These are phyloP conservation scores for Lasiodiplodia hormozganensis DNA, from an alignment of 2,329 filamentous ascomycete species.

Conservation along the genomic window DNA sequence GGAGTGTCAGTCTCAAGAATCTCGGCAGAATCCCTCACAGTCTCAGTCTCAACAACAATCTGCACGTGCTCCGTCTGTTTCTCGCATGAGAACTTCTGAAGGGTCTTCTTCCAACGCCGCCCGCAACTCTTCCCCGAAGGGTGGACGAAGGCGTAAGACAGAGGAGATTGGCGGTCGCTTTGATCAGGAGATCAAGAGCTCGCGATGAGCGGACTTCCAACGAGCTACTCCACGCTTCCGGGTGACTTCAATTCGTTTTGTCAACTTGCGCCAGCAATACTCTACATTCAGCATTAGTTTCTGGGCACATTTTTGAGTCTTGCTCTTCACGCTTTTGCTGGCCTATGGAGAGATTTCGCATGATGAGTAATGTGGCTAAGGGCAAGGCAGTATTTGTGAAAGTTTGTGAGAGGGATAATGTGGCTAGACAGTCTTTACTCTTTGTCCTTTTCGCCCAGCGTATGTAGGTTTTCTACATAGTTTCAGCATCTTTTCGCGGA, in stretches of 20 bases:
- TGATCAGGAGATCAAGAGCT: background rate
- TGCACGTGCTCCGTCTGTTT: background rate
- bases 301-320: background rate
- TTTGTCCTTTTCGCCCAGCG: background rate
- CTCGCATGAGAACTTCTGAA: constrained; percentile 8
- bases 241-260: background rate
- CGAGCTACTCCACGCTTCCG: background rate
- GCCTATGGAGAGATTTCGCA: background rate
- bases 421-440: background rate
- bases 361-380: background rate
- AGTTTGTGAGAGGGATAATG: background rate
- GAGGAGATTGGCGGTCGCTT: background rate
- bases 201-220: background rate
- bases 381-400: background rate
- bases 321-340: background rate
- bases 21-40: background rate
- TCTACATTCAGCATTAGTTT: background rate
- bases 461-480: background rate
- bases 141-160: background rate
- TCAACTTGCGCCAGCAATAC: background rate
- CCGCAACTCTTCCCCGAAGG: background rate
- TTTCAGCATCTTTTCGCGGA: background rate
- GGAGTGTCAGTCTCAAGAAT: background rate
- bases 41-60: background rate
- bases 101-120: background rate